Evolutionary conservation across 352 stramenopile species (phyloP).

Genomic region (Albugo laibachii): DNA sequence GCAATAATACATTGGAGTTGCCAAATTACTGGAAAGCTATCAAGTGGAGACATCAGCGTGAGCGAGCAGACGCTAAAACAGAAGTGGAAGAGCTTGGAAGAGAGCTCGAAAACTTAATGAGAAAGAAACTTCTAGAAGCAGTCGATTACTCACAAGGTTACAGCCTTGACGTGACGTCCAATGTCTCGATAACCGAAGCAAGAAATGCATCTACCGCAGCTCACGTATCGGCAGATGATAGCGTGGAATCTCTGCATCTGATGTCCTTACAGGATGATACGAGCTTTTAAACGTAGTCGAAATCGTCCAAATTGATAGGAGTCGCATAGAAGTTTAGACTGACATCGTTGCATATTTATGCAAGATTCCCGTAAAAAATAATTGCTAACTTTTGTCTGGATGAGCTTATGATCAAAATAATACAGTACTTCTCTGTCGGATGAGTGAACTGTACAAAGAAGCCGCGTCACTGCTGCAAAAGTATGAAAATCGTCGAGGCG

Average conservation of each 20-base stretch:
- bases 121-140: conserved; percentile 27
- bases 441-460: conserved; percentile 76
- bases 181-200: no score
- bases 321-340: no score
- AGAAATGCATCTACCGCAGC: no score
- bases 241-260: no score
- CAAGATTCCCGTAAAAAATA: no score
- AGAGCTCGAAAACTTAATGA: conserved; percentile 19
- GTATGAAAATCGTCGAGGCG: conserved; percentile 49
- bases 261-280: no score
- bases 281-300: no score
- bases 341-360: no score
- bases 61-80: conserved; percentile 12
- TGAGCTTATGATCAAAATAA: no score
- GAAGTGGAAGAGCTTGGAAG: conserved; percentile 14
- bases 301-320: no score
- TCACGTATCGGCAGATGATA: no score
- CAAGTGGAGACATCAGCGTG: conserved; percentile 16
- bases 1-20: conserved; percentile 52
- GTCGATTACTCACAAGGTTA: conserved; percentile 48
- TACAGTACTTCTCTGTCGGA: conserved; percentile 2
- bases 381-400: no score
- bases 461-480: conserved; percentile 55
- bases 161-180: conserved; percentile 17
- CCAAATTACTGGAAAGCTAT: conserved; percentile 55